Percentiles rank a stretch among this genome's conserved stretches.
phyloP scores from a whole-genome alignment of 306 rosid species.

The Cicer chorassanicum region DNA sequence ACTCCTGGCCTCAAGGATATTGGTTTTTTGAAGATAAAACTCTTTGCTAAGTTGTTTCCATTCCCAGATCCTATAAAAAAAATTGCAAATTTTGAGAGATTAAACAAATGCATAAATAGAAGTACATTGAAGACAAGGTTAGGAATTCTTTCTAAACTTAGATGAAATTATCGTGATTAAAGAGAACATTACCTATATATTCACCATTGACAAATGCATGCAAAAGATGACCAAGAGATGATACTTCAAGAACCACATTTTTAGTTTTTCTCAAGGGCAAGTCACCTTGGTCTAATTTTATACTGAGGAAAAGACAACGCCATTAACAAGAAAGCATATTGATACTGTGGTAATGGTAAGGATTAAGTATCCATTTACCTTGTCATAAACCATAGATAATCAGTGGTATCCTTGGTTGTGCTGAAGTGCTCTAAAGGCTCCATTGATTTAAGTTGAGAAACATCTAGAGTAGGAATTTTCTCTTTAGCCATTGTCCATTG shows the following conservation, averaged over 20 bases:
- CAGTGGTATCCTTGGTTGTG: conserved; percentile 33
- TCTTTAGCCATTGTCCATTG: conserved; percentile 37
- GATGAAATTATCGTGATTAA: background rate
- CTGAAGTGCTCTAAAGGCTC: conserved; percentile 32
- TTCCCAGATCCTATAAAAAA: conserved; percentile 29
- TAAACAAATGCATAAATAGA: background rate
- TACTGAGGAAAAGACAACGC: conserved; percentile 18
- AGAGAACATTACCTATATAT: conserved; percentile 36
- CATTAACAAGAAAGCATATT: conserved; percentile 6
- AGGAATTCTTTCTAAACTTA: background rate
- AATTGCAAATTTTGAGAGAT: conserved; percentile 12
- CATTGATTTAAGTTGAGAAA: conserved; percentile 27
- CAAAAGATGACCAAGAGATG: conserved; percentile 35
- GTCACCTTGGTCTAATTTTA: conserved; percentile 6
- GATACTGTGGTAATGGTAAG: conserved; percentile 26
- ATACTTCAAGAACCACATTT: conserved; percentile 13
- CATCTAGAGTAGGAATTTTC: conserved; percentile 23
- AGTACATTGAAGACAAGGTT: background rate
- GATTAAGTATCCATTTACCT: conserved; percentile 5
- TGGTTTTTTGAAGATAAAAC: conserved; percentile 23
- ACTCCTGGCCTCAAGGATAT: conserved; percentile 35
- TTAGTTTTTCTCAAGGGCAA: background rate
- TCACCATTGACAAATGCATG: conserved; percentile 40
- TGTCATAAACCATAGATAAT: conserved; percentile 37
- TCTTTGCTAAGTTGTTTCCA: conserved; percentile 17